These are phyloP conservation scores for Paradendryphiella salina DNA, from an alignment of 2,329 filamentous ascomycete species.

Conservation along the genomic window DNA sequence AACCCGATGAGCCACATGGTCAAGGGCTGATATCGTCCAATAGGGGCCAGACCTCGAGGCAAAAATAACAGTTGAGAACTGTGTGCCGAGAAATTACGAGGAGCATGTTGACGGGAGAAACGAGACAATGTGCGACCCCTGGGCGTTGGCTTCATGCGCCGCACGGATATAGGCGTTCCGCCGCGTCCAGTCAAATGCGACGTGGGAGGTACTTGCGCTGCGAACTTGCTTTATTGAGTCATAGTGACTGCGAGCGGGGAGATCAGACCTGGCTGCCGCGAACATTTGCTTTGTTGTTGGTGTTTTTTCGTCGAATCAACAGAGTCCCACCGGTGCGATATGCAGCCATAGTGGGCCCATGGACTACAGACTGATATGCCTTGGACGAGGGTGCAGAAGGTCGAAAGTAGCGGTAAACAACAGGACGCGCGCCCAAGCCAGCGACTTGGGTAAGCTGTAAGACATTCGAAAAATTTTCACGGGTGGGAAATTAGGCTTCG, in stretches of 20 bases:
- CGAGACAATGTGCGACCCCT: conserved; percentile 28
- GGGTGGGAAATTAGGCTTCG: conserved; percentile 42
- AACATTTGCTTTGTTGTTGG: conserved; percentile 40
- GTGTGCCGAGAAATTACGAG: conserved; percentile 43
- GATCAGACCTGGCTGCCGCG: conserved; percentile 38
- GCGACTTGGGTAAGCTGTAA: conserved; percentile 34
- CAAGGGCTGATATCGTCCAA: conserved; percentile 32
- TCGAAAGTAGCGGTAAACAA: conserved; percentile 46
- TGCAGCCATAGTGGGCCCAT: conserved; percentile 36
- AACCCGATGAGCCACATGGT: conserved; percentile 28
- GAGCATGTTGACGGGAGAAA: conserved; percentile 36
- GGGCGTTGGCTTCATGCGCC: conserved; percentile 39
- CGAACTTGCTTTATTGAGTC: conserved; percentile 35
- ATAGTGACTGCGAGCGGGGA: conserved; percentile 31
- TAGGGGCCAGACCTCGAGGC: conserved; percentile 24
- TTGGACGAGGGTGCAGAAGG: conserved; percentile 21
- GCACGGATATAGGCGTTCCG: conserved; percentile 40
- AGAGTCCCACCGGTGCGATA: conserved; percentile 28
- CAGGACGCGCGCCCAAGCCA: conserved; percentile 28
- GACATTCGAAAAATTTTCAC: conserved; percentile 40
- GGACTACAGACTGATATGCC: conserved; percentile 24
- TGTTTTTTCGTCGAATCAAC: conserved; percentile 37
- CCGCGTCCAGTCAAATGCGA: conserved; percentile 35
- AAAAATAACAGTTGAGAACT: conserved; percentile 43
- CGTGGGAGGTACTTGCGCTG: conserved; percentile 26